These are phyloP conservation scores for Sordaria brevicollis DNA, from an alignment of 495 filamentous ascomycete species.

Conservation along the genomic window DNA sequence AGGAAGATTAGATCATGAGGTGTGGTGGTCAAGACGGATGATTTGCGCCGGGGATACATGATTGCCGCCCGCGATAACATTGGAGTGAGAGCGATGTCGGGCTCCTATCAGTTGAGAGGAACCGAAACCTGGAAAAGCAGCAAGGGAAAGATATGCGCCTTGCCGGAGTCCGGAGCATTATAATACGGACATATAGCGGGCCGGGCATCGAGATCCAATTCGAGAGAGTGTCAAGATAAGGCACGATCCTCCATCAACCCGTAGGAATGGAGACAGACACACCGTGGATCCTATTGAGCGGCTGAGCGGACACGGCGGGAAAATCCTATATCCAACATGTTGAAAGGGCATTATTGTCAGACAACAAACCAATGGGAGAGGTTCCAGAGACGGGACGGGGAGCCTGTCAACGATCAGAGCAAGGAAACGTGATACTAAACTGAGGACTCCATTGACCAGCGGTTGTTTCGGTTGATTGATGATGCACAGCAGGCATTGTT, in stretches of 20 bases:
- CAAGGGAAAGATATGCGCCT: background rate
- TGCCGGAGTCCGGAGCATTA: background rate
- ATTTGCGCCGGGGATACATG: background rate
- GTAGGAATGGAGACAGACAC: background rate
- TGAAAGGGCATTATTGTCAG: background rate
- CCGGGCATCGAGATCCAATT: background rate
- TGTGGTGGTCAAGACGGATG: background rate
- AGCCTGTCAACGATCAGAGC: background rate
- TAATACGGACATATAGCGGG: background rate
- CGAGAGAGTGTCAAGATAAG: background rate
- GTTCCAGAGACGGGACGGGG: background rate
- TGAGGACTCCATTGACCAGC: no score
- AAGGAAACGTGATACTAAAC: background rate
- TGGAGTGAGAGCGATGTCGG: background rate
- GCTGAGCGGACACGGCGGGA: background rate
- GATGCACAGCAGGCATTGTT: no score
- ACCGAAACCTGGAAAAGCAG: background rate
- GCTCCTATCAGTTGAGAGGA: background rate
- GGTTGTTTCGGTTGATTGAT: no score
- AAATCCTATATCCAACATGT: background rate
- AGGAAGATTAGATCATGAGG: no score
- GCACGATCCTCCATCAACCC: background rate
- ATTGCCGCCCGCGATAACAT: background rate
- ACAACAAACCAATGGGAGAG: background rate
- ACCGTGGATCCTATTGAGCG: background rate